phyloP scores from a whole-genome alignment of 2,329 filamentous ascomycete genomes.

The Microsporum audouinii region DNA sequence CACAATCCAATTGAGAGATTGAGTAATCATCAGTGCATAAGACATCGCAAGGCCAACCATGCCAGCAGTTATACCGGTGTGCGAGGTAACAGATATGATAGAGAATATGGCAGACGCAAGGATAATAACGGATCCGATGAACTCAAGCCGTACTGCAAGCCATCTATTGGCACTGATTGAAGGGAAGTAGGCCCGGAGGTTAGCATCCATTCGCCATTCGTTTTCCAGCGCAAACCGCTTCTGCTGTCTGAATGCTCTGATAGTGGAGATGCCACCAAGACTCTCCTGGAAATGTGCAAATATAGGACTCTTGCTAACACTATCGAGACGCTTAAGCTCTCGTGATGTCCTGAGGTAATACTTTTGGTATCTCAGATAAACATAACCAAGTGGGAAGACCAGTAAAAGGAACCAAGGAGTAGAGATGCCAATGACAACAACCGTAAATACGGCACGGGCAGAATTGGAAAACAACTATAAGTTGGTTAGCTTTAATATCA shows the following conservation, averaged over 20 bases:
- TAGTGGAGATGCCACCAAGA: conserved; percentile 84
- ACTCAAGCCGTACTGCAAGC: conserved; percentile 89
- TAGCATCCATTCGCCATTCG: conserved; percentile 93
- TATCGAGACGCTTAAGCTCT: conserved; percentile 91
- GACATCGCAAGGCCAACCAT: conserved; percentile 90
- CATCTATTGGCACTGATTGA: conserved; percentile 90
- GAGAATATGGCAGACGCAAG: conserved; percentile 71
- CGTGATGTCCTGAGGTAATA: conserved; percentile 95
- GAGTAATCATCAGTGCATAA: conserved; percentile 92
- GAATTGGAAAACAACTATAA: conserved; percentile 58
- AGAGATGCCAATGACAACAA: conserved; percentile 69
- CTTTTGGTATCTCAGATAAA: conserved; percentile 88
- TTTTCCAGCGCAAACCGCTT: conserved; percentile 82
- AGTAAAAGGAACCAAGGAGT: conserved; percentile 71
- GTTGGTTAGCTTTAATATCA: conserved; percentile 21
- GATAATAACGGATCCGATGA: conserved; percentile 90
- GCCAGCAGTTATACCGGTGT: conserved; percentile 55
- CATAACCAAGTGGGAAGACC: conserved; percentile 64
- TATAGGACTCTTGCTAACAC: conserved; percentile 87
- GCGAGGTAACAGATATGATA: conserved; percentile 64
- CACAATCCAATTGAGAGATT: conserved; percentile 97
- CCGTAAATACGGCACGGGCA: conserved; percentile 66
- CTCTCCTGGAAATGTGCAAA: conserved; percentile 98
- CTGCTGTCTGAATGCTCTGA: conserved; percentile 86
- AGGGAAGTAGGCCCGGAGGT: conserved; percentile 87